Evolutionary conservation across 2,329 filamentous ascomycete species (phyloP).

Genomic region (Diaporthe sp.): DNA sequence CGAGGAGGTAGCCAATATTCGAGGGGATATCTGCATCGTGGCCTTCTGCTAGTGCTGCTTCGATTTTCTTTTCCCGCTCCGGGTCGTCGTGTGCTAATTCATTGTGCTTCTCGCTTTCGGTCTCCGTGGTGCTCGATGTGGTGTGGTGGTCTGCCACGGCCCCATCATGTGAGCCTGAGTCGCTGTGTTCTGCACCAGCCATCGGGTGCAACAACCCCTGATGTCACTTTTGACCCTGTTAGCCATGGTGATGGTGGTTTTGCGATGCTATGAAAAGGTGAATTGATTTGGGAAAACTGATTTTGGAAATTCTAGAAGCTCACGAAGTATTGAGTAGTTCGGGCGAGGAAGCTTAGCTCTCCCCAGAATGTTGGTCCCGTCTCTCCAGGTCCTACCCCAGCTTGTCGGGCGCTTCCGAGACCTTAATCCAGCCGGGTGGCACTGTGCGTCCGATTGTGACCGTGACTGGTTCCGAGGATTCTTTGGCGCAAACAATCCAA

Average conservation of each 20-base stretch:
- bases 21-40: conserved; percentile 66
- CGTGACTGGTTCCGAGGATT: not conserved
- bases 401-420: conserved; percentile 5
- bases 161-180: conserved; percentile 16
- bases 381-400: conserved; percentile 14
- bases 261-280: not conserved
- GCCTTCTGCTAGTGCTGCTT: conserved; percentile 58
- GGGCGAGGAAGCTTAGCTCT: not conserved
- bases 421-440: conserved; percentile 13
- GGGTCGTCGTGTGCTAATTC: conserved; percentile 1
- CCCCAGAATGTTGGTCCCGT: not conserved
- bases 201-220: conserved; percentile 20
- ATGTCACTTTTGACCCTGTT: not conserved
- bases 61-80: conserved; percentile 42
- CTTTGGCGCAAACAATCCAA: not conserved
- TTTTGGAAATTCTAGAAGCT: not conserved
- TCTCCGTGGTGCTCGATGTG: conserved; percentile 19
- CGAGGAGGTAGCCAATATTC: conserved; percentile 58
- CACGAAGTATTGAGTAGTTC: not conserved
- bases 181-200: conserved; percentile 27
- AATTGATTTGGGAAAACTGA: not conserved
- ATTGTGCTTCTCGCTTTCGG: conserved; percentile 20
- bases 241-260: conserved; percentile 6
- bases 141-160: conserved; percentile 31
- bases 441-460: not conserved